Evolutionary conservation across 352 stramenopile genomes (phyloP).

Genomic region (Pythium folliculosum): DNA sequence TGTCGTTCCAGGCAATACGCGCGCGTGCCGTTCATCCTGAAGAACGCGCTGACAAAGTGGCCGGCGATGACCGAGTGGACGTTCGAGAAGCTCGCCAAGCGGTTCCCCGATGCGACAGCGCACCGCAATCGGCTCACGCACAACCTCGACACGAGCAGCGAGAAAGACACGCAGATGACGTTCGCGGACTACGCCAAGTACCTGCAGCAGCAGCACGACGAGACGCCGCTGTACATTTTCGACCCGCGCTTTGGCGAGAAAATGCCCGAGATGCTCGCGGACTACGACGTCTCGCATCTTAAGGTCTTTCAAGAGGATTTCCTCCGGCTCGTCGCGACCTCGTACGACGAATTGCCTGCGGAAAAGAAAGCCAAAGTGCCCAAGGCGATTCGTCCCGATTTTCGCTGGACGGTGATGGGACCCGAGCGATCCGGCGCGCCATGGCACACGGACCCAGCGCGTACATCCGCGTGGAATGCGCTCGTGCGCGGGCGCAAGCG

Average conservation of each 20-base stretch:
- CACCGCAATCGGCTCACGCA: constrained; percentile 73
- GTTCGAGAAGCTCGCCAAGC: constrained; percentile 53
- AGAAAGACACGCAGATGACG: constrained; percentile 68
- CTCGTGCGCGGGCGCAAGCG: constrained; percentile 93
- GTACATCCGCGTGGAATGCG: constrained; percentile 96
- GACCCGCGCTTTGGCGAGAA: constrained; percentile 83
- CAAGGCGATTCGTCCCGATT: constrained; percentile 56
- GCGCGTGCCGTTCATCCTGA: constrained; percentile 71
- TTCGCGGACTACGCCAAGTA: constrained; percentile 80
- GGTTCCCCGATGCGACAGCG: constrained; percentile 49
- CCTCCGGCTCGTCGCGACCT: constrained; percentile 27
- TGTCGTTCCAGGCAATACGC: constrained; percentile 53
- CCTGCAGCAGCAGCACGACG: constrained; percentile 63
- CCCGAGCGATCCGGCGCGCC: constrained; percentile 88
- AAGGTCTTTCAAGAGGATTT: constrained; percentile 82
- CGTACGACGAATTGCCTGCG: constrained; percentile 26
- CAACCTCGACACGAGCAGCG: constrained; percentile 74
- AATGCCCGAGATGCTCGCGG: constrained; percentile 63
- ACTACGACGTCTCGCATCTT: constrained; percentile 67
- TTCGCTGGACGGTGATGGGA: constrained; percentile 84
- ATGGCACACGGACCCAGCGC: constrained; percentile 95
- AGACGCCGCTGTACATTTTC: constrained; percentile 90
- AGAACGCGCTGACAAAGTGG: constrained; percentile 69
- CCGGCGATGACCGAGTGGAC: constrained; percentile 80
- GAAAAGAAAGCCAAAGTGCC: constrained; percentile 42